Percentiles rank a stretch among this genome's conserved stretches.
These are phyloP conservation scores for Cercospora citrullina DNA, from an alignment of 2,329 filamentous ascomycete species.

Conservation along the genomic window DNA sequence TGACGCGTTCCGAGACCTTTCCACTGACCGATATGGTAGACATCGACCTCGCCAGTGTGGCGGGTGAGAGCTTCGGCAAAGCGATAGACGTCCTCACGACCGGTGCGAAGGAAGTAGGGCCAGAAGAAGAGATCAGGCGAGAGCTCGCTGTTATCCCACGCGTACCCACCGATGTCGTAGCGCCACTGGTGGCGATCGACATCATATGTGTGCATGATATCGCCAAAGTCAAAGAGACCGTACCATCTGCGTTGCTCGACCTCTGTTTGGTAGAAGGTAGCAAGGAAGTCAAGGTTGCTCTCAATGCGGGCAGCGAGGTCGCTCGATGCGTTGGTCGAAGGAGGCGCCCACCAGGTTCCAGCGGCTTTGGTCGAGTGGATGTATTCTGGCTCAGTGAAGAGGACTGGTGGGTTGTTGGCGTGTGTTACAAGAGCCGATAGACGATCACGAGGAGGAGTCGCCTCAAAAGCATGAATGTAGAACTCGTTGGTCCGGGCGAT, in stretches of 20 bases:
- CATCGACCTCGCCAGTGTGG: constrained; percentile 62
- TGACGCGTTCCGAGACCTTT: constrained; percentile 63
- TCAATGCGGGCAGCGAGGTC: constrained; percentile 48
- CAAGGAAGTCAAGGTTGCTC: constrained; percentile 56
- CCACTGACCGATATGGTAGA: constrained; percentile 60
- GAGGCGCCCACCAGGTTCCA: constrained; percentile 57
- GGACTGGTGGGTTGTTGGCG: constrained; percentile 55
- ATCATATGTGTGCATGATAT: constrained; percentile 65
- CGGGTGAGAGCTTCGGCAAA: constrained; percentile 60
- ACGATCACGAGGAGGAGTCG: constrained; percentile 53
- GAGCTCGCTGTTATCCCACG: constrained; percentile 66
- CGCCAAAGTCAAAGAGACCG: constrained; percentile 63
- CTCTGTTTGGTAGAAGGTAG: constrained; percentile 57
- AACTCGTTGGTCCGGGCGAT: constrained; percentile 61
- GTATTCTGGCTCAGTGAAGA: constrained; percentile 52
- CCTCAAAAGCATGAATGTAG: constrained; percentile 52
- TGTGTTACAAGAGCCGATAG: constrained; percentile 49
- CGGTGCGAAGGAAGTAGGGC: constrained; percentile 62
- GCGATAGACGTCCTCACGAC: constrained; percentile 57
- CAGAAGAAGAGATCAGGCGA: constrained; percentile 64
- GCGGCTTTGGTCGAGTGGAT: constrained; percentile 56
- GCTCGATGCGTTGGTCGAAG: constrained; percentile 32
- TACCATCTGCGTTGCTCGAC: constrained; percentile 62
- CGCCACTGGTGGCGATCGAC: constrained; percentile 60
- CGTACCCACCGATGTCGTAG: constrained; percentile 64